Percentiles rank a stretch among this genome's conserved stretches.
Conservation (phyloP, 2,329 filamentous ascomycete species). For the Chaetomiaceae sp. region DNA sequence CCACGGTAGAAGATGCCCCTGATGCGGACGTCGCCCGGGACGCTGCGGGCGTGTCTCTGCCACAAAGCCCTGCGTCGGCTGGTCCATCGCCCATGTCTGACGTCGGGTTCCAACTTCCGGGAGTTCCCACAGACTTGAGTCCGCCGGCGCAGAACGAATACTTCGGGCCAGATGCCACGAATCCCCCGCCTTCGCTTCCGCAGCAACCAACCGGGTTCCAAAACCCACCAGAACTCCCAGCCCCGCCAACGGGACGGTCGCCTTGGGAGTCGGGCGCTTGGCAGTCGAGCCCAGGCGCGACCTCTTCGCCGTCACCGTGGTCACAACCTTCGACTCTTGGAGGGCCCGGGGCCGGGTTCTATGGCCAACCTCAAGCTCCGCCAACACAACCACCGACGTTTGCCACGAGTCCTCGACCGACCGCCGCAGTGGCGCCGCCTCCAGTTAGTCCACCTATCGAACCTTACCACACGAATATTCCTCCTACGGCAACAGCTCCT, state of each 20-base stretch:
- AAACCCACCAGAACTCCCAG: slow-evolving; percentile 28
- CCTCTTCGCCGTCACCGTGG: slow-evolving; percentile 20
- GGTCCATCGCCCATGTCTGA: slow-evolving; percentile 28
- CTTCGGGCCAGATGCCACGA: slow-evolving; percentile 26
- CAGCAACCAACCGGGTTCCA: slow-evolving; percentile 27
- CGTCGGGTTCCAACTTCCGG: slow-evolving; percentile 27
- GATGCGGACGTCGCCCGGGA: slow-evolving; percentile 38
- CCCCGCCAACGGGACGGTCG: slow-evolving; percentile 20
- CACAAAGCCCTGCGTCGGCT: slow-evolving; percentile 36
- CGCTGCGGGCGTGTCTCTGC: slow-evolving; percentile 32
- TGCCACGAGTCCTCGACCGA: slow-evolving; percentile 24
- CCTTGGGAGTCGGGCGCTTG: slow-evolving; percentile 25
- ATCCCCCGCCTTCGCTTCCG: slow-evolving; percentile 29
- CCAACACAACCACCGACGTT: slow-evolving; percentile 27
- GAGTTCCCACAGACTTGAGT: slow-evolving; percentile 24
- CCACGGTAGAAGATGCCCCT: slow-evolving; percentile 49
- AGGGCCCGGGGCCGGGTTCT: slow-evolving; percentile 9
- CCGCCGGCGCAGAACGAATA: slow-evolving; percentile 21
- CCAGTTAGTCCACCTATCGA: slow-evolving; percentile 24
- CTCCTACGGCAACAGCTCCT: slow-evolving; percentile 18
- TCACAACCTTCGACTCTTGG: slow-evolving; percentile 14
- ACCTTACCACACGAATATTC: slow-evolving; percentile 20
- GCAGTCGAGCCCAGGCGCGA: slow-evolving; percentile 21
- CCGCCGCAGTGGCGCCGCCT: slow-evolving; percentile 29
- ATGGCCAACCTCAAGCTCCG: slow-evolving; percentile 24